Evolutionary conservation across 2,329 filamentous ascomycete species (phyloP), one percentile per base, ranked within the genome.

Genomic region (Penicillium nordicum): DNA sequence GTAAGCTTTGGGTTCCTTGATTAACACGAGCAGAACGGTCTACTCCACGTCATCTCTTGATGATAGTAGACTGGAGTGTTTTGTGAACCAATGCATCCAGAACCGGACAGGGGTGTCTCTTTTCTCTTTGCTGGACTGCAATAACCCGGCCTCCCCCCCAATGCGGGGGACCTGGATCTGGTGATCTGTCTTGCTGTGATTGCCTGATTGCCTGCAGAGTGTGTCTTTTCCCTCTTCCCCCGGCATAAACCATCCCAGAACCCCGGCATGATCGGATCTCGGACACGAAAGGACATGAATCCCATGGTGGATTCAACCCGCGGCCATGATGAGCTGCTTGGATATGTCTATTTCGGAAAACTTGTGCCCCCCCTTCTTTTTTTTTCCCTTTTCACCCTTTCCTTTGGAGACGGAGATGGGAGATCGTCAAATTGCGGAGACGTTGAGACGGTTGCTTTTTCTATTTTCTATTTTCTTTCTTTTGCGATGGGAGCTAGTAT

Each of bases 1-100:
- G 75, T 30, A 77, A 75, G 53, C 67, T 77, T 42, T 77, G 75
- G 75, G 75, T 77, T 72, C 75, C 75, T 72, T 77, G 73, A 77
- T 62, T 46, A 46, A 9, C 27, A 44, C 40, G 52, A 55, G 57
- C 56, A 50, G 30, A 48, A 62, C 63, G 66, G 63, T 66, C 62
- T 63, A 60, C 58, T 38, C 25, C 37, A 37, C 9, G 18, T 44
- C 49, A 40, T 60, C 51, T 52, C 59, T 59, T 59, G 56, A 58
- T 55, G 34, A 63, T 14, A 48, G 46, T 53, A 60, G 61, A 56
- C 49, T 53, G 37, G 32, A 57, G 54, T 32, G 43, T 55, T 52
- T 49, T 53, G 40, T 51, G 54, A 63, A 62, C 54, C 55, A 57
- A 59, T 57, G 57, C 57, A 64, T 58, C 51, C 51, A 54, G 50